Conservation (phyloP, 2,329 filamentous ascomycete genomes). For the Huntiella moniliformis region DNA sequence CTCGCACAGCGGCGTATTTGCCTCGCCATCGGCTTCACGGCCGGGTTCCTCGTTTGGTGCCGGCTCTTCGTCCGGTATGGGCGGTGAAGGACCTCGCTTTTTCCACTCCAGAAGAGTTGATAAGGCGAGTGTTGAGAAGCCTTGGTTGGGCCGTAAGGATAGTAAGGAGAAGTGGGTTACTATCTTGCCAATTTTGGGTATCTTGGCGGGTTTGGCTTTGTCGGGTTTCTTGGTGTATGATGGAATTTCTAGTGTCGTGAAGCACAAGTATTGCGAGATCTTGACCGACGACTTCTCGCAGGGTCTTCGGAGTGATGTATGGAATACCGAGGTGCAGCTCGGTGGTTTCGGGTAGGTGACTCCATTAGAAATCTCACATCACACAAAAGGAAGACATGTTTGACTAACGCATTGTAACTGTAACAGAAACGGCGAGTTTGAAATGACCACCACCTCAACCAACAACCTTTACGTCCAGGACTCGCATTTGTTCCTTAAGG, state of each 20-base stretch:
- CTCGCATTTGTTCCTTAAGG: slow-evolving; percentile 53
- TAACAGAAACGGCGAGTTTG: slow-evolving; percentile 59
- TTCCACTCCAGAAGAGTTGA: slow-evolving; percentile 57
- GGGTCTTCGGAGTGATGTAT: slow-evolving; percentile 40
- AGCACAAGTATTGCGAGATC: slow-evolving; percentile 54
- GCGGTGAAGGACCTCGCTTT: slow-evolving; percentile 30
- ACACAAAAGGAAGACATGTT: not conserved
- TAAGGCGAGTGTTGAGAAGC: slow-evolving; percentile 56
- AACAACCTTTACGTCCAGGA: slow-evolving; percentile 59
- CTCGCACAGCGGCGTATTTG: slow-evolving; percentile 24
- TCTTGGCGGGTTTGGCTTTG: slow-evolving; percentile 47
- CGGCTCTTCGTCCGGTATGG: slow-evolving; percentile 20
- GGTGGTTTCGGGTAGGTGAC: slow-evolving; percentile 53
- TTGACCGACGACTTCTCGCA: slow-evolving; percentile 46
- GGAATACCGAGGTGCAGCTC: slow-evolving; percentile 57
- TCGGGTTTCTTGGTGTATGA: slow-evolving; percentile 59
- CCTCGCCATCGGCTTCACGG: slow-evolving; percentile 26
- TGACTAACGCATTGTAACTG: not conserved
- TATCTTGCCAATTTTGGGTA: slow-evolving; percentile 56
- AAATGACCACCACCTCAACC: slow-evolving; percentile 50
- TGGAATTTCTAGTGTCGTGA: slow-evolving; percentile 50
- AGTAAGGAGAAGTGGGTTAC: slow-evolving; percentile 75
- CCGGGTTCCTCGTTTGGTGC: slow-evolving; percentile 30
- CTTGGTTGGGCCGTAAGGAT: slow-evolving; percentile 56
- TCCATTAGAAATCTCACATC: not conserved